Conservation (phyloP, 306 rosid genomes). For the Oemleria cerasiformis region DNA sequence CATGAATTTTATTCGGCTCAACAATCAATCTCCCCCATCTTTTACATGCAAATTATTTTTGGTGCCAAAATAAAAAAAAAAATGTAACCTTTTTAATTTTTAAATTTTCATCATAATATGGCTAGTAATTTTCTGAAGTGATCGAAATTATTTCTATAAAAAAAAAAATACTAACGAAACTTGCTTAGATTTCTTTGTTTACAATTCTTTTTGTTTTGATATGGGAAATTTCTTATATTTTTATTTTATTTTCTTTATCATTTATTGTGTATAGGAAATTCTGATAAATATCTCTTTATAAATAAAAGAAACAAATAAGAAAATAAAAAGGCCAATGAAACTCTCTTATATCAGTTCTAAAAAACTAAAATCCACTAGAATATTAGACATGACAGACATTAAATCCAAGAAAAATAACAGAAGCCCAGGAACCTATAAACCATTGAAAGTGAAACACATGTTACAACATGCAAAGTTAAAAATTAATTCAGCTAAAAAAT, state of each 20-base stretch:
- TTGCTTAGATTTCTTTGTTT: no score
- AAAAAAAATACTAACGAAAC: no score
- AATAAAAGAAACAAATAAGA: slow-evolving; percentile 10
- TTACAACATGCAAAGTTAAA: slow-evolving; percentile 11
- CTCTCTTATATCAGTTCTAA: no score
- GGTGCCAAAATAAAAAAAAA: neutral
- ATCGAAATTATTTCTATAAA: no score
- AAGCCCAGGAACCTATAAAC: neutral
- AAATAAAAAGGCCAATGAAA: neutral
- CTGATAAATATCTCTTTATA: neutral
- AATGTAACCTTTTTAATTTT: no score
- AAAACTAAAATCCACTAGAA: slow-evolving; percentile 17
- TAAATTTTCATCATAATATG: no score
- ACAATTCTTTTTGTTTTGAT: neutral
- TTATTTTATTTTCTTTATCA: neutral
- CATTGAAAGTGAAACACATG: slow-evolving; percentile 21
- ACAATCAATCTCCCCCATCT: neutral
- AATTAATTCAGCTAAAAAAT: neutral
- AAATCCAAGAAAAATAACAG: slow-evolving; percentile 26
- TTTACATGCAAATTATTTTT: slow-evolving; percentile 17
- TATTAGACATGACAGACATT: slow-evolving; percentile 2
- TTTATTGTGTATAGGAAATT: neutral
- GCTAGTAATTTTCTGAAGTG: no score
- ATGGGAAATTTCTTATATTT: neutral
- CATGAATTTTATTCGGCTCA: slow-evolving; percentile 31